Evolutionary conservation across 2,329 filamentous ascomycete genomes (phyloP), one percentile per base, ranked within the genome.

Genomic region (Monilinia laxa): DNA sequence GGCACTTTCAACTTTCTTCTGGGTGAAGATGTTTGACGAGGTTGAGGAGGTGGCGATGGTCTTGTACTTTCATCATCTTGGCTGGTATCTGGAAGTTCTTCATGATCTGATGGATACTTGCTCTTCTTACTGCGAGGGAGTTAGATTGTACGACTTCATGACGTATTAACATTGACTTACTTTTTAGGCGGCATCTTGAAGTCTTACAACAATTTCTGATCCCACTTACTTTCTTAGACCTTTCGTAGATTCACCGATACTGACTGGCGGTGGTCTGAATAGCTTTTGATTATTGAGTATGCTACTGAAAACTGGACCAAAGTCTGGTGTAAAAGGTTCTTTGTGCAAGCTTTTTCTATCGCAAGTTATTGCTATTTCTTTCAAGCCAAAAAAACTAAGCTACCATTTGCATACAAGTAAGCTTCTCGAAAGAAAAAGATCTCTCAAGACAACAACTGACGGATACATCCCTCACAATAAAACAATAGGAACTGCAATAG

Each of bases 361-460:
- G 35, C 45, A 25, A 7, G 23, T 18, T 52, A 20, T 20, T 1
- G 18, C 3, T 4, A 38, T 62, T 60, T 51, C 58, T 62, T 62
- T 62, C 58, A 62, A 14, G 14, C 16, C 18, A 52, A n/a, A n/a
- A 40, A 25, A 51, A 12, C 58, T 51, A 62, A 45, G 40, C 49
- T 64, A 31, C 49, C 49, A 64, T 56, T 42, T 64, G 60, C 51
- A 64, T 56, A 35, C 23, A 56, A 64, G 28, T 47, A 25, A 35
- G 49, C 51, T 56, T 64, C 49, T 38, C 45, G 11, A 51, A 62
- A 51, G 58, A 52, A 60, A 62, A 10, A n/a, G 5, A 25, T 9
- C 1, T 20, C 16, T 25, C 31, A 51, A n/a, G 28, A 23, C 7
- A 25, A 38, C 5, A 51, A 62, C n/a, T n/a, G 31, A 62, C n/a